Evolutionary conservation across 352 stramenopile species (phyloP), one percentile per base, ranked within the genome.

Genomic region (Phytophthora sp.): DNA sequence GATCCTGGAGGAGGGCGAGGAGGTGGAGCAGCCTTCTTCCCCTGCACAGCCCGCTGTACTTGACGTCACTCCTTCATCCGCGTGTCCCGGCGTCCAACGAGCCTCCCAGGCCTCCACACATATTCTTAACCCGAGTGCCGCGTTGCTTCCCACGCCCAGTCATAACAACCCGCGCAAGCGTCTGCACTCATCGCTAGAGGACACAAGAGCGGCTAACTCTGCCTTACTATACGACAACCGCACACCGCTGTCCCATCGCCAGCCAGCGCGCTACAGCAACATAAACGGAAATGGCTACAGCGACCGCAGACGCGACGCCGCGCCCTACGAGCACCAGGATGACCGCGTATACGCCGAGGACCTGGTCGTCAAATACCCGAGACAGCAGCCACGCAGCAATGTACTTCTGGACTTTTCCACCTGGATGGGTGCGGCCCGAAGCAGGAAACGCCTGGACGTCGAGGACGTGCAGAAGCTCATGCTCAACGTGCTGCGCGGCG

Each of bases 391-490:
- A 33, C 33, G 31, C 16, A 94, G 86, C 59, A 71, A 80, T n/a
- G 84, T 94, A 51, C 58, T 94, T 33, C 75, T 92, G 21, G 73
- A 90, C 57, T 94, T 94, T 61, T 77, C 64, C 9, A 60, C 68
- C 49, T 94, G 86, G 86, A 88, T 91, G 80, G 77, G 79, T 23
- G 50, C 73, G n/a, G 66, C 74, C 6, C 67, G 74, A 15, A 73
- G 50, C 36, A 77, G 80, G 9, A 76, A 79, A 29, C 78, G 85
- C 1, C 49, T 91, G 44, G 64, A 84, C 30, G 68, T 89, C 1
- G 76, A 91, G 16, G 83, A 92, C 47, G 58, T 92, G 27, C 83
- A 90, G 55, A 66, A 80, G 39, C 55, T 94, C 31, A 35, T 94
- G 44, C 63, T 91, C 2, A 80, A 85, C 21, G 68, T 86, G 44